A percentile compares a stretch with the other conserved stretches of the same genome.
Evolutionary conservation across 116 monocot genomes (phyloP).

Genomic region (Cymodocea nodosa): DNA sequence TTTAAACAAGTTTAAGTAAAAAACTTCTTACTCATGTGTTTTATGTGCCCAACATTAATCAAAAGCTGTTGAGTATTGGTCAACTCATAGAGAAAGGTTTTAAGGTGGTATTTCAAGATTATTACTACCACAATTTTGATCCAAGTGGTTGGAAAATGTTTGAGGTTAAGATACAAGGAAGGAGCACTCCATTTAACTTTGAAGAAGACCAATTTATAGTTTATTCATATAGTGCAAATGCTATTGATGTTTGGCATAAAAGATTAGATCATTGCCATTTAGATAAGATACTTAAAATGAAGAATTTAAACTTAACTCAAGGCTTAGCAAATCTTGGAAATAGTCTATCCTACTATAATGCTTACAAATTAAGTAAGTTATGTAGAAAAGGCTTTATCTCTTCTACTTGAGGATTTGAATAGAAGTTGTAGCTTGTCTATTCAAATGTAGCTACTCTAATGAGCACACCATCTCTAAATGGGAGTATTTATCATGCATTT

Average conservation of each 20-base stretch:
- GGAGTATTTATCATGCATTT: slow-evolving; percentile 10
- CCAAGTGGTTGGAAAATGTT: neutral
- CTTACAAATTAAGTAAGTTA: neutral
- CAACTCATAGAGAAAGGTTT: neutral
- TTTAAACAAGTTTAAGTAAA: too few species aligned
- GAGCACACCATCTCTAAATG: slow-evolving; percentile 11
- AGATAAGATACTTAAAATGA: too few species aligned
- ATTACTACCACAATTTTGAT: neutral
- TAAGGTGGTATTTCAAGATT: neutral
- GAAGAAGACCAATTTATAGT: neutral
- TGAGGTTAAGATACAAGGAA: neutral
- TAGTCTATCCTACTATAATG: neutral
- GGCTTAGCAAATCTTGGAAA: neutral
- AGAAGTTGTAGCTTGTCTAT: neutral
- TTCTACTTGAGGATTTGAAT: neutral
- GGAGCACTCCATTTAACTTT: neutral
- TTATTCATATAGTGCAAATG: neutral
- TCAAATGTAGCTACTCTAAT: too few species aligned
- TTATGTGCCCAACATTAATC: neutral
- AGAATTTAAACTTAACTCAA: too few species aligned
- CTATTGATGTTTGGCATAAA: neutral
- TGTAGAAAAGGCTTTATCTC: neutral
- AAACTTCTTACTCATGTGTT: neutral
- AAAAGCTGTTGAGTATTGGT: neutral
- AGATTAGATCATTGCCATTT: neutral